Percentiles rank a stretch among this genome's conserved stretches.
Conservation (phyloP, 148 eudicot species). For the Rhododendron mucronatum region DNA sequence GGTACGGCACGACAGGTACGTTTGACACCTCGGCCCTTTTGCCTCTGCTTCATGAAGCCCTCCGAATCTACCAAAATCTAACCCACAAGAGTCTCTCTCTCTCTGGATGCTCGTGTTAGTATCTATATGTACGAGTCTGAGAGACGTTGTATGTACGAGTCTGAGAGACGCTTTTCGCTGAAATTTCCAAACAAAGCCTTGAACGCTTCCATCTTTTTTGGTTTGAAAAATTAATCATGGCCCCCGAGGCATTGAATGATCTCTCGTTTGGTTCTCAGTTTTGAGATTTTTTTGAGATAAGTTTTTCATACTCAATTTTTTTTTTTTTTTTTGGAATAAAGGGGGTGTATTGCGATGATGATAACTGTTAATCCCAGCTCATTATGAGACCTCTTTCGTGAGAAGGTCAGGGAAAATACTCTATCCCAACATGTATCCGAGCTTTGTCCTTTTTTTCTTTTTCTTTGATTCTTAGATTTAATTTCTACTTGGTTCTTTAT, state of each 20-base stretch:
- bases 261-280: too few species aligned
- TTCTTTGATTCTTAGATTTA: neutral
- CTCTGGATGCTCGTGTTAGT: neutral
- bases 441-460: neutral
- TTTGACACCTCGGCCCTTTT: too few species aligned
- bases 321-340: neutral
- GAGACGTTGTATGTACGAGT: too few species aligned
- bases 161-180: too few species aligned
- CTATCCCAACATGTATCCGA: conserved; percentile 7
- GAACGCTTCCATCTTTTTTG: too few species aligned
- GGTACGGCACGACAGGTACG: too few species aligned
- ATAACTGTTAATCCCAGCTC: neutral
- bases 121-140: neutral
- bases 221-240: too few species aligned
- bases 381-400: neutral
- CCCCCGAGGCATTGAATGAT: too few species aligned
- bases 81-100: neutral
- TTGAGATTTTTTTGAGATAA: too few species aligned
- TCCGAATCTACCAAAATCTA: too few species aligned
- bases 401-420: conserved; percentile 7
- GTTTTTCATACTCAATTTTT: neutral
- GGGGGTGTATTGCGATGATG: neutral
- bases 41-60: too few species aligned
- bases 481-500: neutral
- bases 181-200: too few species aligned